phyloP scores from a whole-genome alignment of 208 protist species.

The Leishmania braziliensis region DNA sequence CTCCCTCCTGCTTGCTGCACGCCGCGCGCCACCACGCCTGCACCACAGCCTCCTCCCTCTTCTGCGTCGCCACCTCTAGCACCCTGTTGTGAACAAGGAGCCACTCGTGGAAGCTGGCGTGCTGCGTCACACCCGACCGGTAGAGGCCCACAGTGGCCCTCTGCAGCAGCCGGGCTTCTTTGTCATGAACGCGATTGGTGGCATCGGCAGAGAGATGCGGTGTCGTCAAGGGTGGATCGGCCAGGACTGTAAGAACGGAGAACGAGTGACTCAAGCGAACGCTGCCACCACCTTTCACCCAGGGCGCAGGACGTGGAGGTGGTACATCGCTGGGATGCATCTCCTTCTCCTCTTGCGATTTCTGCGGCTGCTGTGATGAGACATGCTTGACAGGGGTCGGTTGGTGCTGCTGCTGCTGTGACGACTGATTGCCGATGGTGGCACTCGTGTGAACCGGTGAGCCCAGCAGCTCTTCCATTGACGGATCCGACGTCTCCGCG shows the following conservation, averaged over 20 bases:
- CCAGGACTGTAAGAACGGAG: conserved; percentile 27
- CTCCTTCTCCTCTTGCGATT: background rate
- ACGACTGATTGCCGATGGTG: background rate
- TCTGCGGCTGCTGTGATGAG: background rate
- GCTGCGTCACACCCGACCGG: conserved; percentile 6
- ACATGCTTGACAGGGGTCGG: background rate
- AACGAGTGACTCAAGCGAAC: conserved; percentile 18
- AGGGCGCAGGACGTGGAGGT: conserved; percentile 2
- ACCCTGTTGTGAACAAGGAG: conserved; percentile 21
- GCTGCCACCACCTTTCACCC: conserved; percentile 16
- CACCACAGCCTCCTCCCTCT: conserved; percentile 16
- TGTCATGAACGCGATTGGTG: background rate
- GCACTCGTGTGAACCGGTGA: background rate
- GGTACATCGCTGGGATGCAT: background rate
- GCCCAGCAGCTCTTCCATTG: background rate
- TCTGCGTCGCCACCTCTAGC: background rate
- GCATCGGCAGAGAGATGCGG: background rate
- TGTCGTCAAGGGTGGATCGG: conserved; percentile 3
- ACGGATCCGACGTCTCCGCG: background rate
- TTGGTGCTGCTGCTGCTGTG: background rate
- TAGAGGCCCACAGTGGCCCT: conserved; percentile 13
- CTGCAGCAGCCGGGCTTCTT: conserved; percentile 15
- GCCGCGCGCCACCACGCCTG: conserved; percentile 20
- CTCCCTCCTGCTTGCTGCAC: background rate
- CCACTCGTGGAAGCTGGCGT: conserved; percentile 34